phyloP scores from a whole-genome alignment of 192 early-diverging fungal genomes.

The Fimicolochytrium jonesii region DNA sequence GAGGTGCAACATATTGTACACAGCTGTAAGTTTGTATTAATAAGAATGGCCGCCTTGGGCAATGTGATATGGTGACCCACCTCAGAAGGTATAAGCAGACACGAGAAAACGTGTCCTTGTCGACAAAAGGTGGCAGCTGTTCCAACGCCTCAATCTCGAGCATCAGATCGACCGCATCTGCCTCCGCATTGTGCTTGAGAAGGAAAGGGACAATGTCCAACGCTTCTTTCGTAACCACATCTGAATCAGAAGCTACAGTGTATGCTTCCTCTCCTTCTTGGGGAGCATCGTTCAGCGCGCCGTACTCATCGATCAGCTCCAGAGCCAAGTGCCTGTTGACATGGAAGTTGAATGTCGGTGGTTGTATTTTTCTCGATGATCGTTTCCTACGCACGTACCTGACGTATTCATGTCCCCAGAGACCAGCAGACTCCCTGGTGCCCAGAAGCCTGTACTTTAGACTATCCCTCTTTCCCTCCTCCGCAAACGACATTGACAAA shows the following conservation, averaged over 20 bases:
- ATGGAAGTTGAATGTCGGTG: no score
- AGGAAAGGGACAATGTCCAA: slow-evolving; percentile 90
- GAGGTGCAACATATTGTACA: slow-evolving; percentile 86
- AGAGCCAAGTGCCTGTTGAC: slow-evolving; percentile 77
- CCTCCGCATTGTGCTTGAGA: slow-evolving; percentile 95
- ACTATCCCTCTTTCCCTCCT: slow-evolving; percentile 78
- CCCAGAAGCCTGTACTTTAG: slow-evolving; percentile 85
- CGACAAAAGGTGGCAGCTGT: slow-evolving; percentile 74
- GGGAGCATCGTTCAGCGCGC: slow-evolving; percentile 59
- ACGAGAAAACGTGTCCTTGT: slow-evolving; percentile 88
- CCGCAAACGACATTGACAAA: slow-evolving; percentile 91
- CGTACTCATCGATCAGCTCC: slow-evolving; percentile 87
- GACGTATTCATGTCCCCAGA: slow-evolving; percentile 99
- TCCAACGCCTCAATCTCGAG: slow-evolving; percentile 84
- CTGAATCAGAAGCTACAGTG: slow-evolving; percentile 29
- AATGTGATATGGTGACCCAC: slow-evolving; percentile 29
- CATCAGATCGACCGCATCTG: slow-evolving; percentile 95
- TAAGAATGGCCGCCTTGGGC: neutral
- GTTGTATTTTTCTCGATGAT: neutral
- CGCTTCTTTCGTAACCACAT: slow-evolving; percentile 70
- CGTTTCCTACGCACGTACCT: slow-evolving; percentile 41
- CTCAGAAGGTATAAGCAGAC: slow-evolving; percentile 94
- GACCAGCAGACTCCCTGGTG: slow-evolving; percentile 69
- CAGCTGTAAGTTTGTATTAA: slow-evolving; percentile 52
- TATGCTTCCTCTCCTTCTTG: slow-evolving; percentile 13